Evolutionary conservation across 805 yeast species (phyloP), one percentile per base, ranked within the genome.

Genomic region (Myxozyma geophila): DNA sequence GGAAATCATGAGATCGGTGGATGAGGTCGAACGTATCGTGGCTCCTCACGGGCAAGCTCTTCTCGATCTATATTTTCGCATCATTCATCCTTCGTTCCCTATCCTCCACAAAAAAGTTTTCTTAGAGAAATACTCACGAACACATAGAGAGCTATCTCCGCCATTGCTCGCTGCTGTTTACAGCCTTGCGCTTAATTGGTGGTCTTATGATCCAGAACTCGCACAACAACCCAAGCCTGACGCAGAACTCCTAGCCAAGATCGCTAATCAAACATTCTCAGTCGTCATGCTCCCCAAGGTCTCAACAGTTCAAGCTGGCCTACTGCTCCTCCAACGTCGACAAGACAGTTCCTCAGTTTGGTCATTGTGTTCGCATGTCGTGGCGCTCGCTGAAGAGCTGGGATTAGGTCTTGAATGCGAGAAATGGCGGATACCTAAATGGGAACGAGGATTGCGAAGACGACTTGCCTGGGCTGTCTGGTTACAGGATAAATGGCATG

Each of bases 401-500:
- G 98, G 98, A 0, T 79, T 93, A 7, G 96, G 97, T 0, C 80
- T 90, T 10, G 93, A 92, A 72, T 92, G 98, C 73, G 86, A 87
- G 64, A 84, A 83, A 67, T 93, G 99, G 99, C 87, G 90, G 71
- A 77, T 93, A 40, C 98, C 98, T 0, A 87, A 88, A 71, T 95
- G 98, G 98, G 99, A 93, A 73, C 81, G 96, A 58, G 96, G 96
- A 7, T 77, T 93, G 52, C 81, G 99, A 59, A 84, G 91, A 70
- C 80, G 98, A 64, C 77, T 93, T 53, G 97, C 98, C 0, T 93
- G 99, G 98, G 97, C 98, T 0, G 96, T 92, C 0, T 93, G 86
- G 81, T 79, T 89, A 56, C 96, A 92, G 74, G 97, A 92, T 71
- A 91, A 92, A 74, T 93, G 98, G 98, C 82, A 88, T 2, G 80